Percentiles rank a stretch among this genome's conserved stretches.
Evolutionary conservation across 331 rosid genomes (phyloP).

Genomic region (Ulmus americana): DNA sequence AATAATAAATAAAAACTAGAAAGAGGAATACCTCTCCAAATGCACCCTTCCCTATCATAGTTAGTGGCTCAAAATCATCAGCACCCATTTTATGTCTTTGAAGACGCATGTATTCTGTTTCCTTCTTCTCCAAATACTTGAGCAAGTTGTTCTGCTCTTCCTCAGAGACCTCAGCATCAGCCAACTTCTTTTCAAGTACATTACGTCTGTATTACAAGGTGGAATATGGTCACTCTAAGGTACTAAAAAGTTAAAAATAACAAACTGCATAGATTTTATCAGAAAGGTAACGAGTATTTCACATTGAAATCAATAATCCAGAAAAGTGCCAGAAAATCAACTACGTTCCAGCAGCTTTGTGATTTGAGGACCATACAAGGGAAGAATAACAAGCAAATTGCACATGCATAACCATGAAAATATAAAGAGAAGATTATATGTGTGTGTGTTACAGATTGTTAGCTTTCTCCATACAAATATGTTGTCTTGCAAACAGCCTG

Average conservation of each 20-base stretch:
- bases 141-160: constrained; percentile 96
- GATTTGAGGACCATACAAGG: neutral
- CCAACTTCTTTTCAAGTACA: constrained; percentile 87
- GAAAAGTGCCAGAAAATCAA: neutral
- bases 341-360: neutral
- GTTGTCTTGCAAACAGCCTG: too few species aligned
- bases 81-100: constrained; percentile 99
- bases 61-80: constrained; percentile 91
- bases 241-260: constrained; percentile 1
- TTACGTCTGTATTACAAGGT: constrained; percentile 58
- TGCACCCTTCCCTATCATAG: constrained; percentile 99
- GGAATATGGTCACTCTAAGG: constrained; percentile 21
- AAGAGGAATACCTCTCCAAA: constrained; percentile 75
- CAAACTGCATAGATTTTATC: neutral
- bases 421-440: neutral
- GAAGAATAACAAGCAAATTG: neutral
- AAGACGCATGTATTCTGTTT: constrained; percentile 94
- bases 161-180: constrained; percentile 94
- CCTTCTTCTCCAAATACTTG: constrained; percentile 89
- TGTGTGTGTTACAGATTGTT: too few species aligned
- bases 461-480: too few species aligned
- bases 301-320: neutral
- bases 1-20: neutral
- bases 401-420: neutral
- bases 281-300: neutral